Evolutionary conservation across 1,284 basidiomycete genomes (phyloP), one percentile per base, ranked within the genome.

Genomic region (Ceratobasidium papillatum): DNA sequence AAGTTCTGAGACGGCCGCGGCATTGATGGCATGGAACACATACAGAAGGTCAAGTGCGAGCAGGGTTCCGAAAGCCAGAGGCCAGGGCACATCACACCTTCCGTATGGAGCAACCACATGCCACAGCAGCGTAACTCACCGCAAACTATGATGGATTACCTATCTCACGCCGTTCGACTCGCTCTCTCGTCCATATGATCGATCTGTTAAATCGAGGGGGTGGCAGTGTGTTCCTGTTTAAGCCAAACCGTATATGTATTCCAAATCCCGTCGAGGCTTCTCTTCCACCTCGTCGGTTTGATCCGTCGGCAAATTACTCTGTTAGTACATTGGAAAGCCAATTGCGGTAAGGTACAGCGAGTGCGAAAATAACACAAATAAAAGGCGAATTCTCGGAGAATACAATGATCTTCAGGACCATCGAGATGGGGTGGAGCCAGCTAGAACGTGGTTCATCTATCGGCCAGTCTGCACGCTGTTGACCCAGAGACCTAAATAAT

Each of bases 361-460:
- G 8, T 38, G 14, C 59, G 4, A 9, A 3, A 9, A 45, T 62
- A 62, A 3, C 54, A 45, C 54, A 58, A 41, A 30, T 30, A 58
- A 22, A 58, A 38, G 68, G 68, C 56, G 22, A 61, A 47, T 59
- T 41, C n/a, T 71, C 68, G 68, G 68, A 59, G 38, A 71, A 62
- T 59, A 71, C 36, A 38, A 41, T 30, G 38, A 43, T 43, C 36
- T 43, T 17, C 38, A 63, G 22, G 25, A 22, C 17, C 45, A 32
- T 11, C 45, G 7, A 63, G 34, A 30, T 4, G 54, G 3, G 5
- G 25, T 36, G 56, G 59, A 22, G 36, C n/a, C 59, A 5, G 43
- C 19, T 22, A 25, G n/a, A 43, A 43, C 36, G 38, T 38, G 36
- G 41, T 17, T 25, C n/a, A 38, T 43, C 41, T 62, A 62, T 61